Evolutionary conservation across 768 basidiomycete species (phyloP).

Genomic region (Boletus vermiculosoides): DNA sequence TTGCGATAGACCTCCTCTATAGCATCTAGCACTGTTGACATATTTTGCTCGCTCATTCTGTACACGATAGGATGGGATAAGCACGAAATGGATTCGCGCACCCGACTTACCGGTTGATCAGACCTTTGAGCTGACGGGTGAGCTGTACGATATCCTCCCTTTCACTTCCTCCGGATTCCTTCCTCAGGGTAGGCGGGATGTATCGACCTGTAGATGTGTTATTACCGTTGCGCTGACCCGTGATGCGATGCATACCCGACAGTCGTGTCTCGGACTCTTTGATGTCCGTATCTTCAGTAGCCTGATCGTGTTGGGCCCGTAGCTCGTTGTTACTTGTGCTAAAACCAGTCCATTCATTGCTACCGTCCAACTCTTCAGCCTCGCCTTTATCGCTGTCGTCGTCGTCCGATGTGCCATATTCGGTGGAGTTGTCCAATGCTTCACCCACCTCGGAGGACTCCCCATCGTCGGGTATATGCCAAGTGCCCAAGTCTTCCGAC

Average conservation of each 20-base stretch:
- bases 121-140: constrained; percentile 75
- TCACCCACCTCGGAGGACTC: constrained; percentile 3
- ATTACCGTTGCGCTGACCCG: not conserved
- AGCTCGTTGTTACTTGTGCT: constrained; percentile 9
- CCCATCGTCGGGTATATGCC: not conserved
- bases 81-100: not conserved
- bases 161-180: constrained; percentile 39
- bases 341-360: constrained; percentile 41
- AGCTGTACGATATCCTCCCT: constrained; percentile 53
- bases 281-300: not conserved
- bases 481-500: not conserved
- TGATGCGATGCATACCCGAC: constrained; percentile 12
- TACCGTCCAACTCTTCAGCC: constrained; percentile 25
- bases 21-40: constrained; percentile 66
- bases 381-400: constrained; percentile 1
- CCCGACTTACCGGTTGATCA: constrained; percentile 71
- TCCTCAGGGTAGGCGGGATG: constrained; percentile 79
- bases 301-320: not conserved
- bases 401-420: not conserved
- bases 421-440: not conserved
- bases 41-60: constrained; percentile 91
- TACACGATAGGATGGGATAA: not conserved
- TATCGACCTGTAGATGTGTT: constrained; percentile 48
- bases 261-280: constrained; percentile 4
- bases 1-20: constrained; percentile 78